Base-by-base conservation (phyloP, 2,329 filamentous ascomycete species). In the Botrytis medusae region DNA sequence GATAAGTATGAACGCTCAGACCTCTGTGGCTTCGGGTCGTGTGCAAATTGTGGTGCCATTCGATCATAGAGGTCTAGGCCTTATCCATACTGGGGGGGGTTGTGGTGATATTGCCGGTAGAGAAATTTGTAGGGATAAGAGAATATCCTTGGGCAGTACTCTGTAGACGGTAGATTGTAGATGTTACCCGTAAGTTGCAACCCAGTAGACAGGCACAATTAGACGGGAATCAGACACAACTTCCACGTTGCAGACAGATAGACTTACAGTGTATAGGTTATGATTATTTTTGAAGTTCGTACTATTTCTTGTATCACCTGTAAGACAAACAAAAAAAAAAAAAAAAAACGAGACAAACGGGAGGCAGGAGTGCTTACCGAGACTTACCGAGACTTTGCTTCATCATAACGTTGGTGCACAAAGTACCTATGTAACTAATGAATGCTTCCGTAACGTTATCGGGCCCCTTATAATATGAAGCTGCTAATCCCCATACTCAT, bases 11-110 rank as follows among this genome's bases (percentile, higher is more conserved):
- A 37, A 25, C 64, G 64, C 64, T 68, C 48, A 42, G 64, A 57
- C 64, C 64, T 20, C 7, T 54, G 64, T 57, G 64, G 48, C 64
- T 68, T 68, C 32, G 40, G 14, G 46, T 65, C 25, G n/a, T 65
- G 62, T 48, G 42, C 22, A 29, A 65, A 65, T 22, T 65, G 62
- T 65, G 22, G 22, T 65, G 62, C 62, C 62, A 65, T 65, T 48
- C 25, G 63, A 48, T 48, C 29, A 20, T 10, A 18, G 25, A 65
- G 63, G 63, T 48, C 63, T 46, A 65, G 63, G 44, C 42, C 44
- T 48, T 29, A 34, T 48, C 10, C 40, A 64, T 46, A 64, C 40
- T 64, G 18, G 34, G 62, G 61, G 61, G 37, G 37, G 37, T 42
- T 63, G 22, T 42, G 18, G 20, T 65, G 29, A 48, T 32, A 65